Conservation (phyloP, 768 basidiomycete genomes). For the Lanmaoa rubissima region DNA sequence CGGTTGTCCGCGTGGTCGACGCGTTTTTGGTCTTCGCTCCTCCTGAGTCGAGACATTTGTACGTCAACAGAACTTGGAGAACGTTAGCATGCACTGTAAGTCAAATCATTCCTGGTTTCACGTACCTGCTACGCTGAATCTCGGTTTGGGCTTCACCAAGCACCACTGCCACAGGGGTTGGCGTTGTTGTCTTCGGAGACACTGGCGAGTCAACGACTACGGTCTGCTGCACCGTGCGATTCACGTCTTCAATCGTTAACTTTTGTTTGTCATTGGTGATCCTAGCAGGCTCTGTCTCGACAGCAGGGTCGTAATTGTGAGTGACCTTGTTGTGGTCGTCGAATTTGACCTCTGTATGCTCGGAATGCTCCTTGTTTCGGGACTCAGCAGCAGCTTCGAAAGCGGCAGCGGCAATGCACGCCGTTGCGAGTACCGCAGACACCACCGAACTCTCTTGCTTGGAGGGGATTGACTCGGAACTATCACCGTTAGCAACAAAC, state of each 20-base stretch:
- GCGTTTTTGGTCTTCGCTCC: background rate
- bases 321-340: no score
- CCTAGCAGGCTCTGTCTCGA: no score
- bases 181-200: no score
- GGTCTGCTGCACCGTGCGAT: no score
- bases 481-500: background rate
- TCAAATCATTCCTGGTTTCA: background rate
- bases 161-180: no score
- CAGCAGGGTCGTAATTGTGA: no score
- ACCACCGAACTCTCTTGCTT: conserved; percentile 10
- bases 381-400: conserved; percentile 9
- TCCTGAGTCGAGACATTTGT: background rate
- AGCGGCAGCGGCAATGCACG: conserved; percentile 9
- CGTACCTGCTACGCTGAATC: background rate
- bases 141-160: background rate
- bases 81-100: background rate
- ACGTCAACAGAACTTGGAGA: background rate
- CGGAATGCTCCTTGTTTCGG: background rate
- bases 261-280: no score
- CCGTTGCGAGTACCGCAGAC: conserved; percentile 12
- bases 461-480: background rate
- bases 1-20: background rate
- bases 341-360: background rate
- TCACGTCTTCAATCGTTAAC: no score
- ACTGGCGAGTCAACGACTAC: no score